phyloP scores from a whole-genome alignment of 1,139 yeast genomes.

The Trichomonascaceae sp. region DNA sequence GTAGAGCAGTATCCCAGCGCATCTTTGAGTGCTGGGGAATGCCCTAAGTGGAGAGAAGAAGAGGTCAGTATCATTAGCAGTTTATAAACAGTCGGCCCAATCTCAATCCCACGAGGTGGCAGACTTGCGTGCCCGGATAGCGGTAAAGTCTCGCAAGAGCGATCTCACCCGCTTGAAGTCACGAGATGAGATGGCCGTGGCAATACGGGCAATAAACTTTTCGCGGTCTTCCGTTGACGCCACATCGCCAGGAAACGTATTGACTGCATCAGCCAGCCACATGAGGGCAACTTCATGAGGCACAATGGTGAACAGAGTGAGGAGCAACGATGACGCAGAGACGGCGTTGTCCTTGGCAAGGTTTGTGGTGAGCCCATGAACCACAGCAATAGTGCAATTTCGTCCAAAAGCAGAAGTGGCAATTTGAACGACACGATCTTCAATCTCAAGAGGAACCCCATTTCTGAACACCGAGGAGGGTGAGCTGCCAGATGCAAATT shows the following conservation, averaged over 20 bases:
- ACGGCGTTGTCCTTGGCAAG: constrained; percentile 60
- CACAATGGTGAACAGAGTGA: constrained; percentile 49
- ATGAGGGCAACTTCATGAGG: constrained; percentile 31
- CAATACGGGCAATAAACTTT: constrained; percentile 44
- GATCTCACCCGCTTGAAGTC: constrained; percentile 65
- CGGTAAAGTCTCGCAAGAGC: constrained; percentile 60
- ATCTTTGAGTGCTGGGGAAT: constrained; percentile 52
- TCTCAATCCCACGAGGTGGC: not conserved
- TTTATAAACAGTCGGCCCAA: not conserved
- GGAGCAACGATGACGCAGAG: constrained; percentile 65
- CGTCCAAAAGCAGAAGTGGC: constrained; percentile 40
- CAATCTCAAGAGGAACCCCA: constrained; percentile 40
- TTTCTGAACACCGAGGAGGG: constrained; percentile 58
- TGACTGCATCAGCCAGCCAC: constrained; percentile 51
- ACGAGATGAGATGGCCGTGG: constrained; percentile 49
- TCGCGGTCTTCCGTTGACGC: constrained; percentile 54
- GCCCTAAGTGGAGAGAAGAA: not conserved
- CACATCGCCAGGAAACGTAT: constrained; percentile 41
- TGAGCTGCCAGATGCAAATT: constrained; percentile 75
- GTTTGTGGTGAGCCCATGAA: constrained; percentile 56
- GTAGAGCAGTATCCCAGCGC: constrained; percentile 45
- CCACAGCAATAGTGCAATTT: constrained; percentile 38
- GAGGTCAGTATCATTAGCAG: not conserved
- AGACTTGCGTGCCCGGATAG: constrained; percentile 63
- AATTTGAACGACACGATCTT: constrained; percentile 33